phyloP scores from a whole-genome alignment of 2,329 filamentous ascomycete genomes.

The Fusarium nurragi region DNA sequence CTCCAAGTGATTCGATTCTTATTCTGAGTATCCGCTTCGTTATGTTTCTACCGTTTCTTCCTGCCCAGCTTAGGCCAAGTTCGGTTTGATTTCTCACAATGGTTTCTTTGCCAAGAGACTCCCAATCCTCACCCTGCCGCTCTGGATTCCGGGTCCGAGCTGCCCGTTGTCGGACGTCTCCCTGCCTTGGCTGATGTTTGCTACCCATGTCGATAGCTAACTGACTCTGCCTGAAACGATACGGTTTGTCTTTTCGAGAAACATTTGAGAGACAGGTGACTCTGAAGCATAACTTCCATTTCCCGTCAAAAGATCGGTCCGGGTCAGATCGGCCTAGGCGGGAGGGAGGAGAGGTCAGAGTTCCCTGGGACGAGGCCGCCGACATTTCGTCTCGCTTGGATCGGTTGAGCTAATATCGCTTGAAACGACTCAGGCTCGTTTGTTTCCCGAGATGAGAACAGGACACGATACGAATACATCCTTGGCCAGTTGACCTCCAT shows the following conservation, averaged over 20 bases:
- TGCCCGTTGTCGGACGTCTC: conserved; percentile 1
- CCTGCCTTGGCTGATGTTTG: conserved; percentile 20
- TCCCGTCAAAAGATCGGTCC: conserved; percentile 12
- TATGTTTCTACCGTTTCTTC: conserved; percentile 30
- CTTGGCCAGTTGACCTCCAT: not conserved
- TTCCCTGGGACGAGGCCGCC: conserved; percentile 36
- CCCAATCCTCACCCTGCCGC: conserved; percentile 15
- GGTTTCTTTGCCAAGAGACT: conserved; percentile 16
- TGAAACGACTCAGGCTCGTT: not conserved
- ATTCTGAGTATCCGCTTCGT: conserved; percentile 19
- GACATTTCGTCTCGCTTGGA: conserved; percentile 31
- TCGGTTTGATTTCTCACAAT: conserved; percentile 4
- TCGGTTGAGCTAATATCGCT: not conserved
- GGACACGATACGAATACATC: not conserved
- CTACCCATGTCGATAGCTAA: conserved; percentile 18
- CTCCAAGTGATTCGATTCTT: conserved; percentile 7
- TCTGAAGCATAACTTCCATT: conserved; percentile 3
- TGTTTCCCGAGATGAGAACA: not conserved
- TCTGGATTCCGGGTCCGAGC: conserved; percentile 12
- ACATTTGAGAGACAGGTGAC: conserved; percentile 23
- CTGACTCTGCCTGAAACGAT: conserved; percentile 40
- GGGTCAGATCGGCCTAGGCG: not conserved
- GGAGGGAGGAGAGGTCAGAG: conserved; percentile 13
- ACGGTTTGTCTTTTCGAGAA: conserved; percentile 24
- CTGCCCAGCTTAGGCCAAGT: conserved; percentile 17